Percentiles rank a stretch among this genome's conserved stretches.
These are phyloP conservation scores for Aquilaria malaccensis DNA, from an alignment of 345 rosid genomes.

Conservation along the genomic window DNA sequence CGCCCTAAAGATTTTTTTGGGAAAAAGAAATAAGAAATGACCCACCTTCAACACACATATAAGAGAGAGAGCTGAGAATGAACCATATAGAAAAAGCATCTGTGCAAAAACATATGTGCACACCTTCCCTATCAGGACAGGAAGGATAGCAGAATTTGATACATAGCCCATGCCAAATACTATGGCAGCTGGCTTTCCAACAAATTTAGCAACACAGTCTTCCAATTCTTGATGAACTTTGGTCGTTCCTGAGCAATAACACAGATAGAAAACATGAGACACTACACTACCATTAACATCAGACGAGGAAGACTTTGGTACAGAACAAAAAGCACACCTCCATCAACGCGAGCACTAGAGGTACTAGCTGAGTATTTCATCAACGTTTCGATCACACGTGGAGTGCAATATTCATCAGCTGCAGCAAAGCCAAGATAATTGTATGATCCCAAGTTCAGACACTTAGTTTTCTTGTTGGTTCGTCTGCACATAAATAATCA, in stretches of 20 bases:
- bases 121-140: slow-evolving; percentile 85
- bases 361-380: slow-evolving; percentile 78
- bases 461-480: slow-evolving; percentile 54
- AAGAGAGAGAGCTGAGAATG: slow-evolving; percentile 1
- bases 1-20: slow-evolving; percentile 45
- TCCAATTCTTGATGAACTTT: slow-evolving; percentile 72
- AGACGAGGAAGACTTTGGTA: not conserved
- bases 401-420: slow-evolving; percentile 92
- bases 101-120: slow-evolving; percentile 6
- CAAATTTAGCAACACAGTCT: slow-evolving; percentile 73
- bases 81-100: not conserved
- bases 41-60: not conserved
- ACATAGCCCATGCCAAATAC: slow-evolving; percentile 91
- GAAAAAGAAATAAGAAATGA: slow-evolving; percentile 9
- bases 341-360: slow-evolving; percentile 84
- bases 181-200: slow-evolving; percentile 86
- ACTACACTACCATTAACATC: not conserved
- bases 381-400: slow-evolving; percentile 73
- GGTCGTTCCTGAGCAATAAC: slow-evolving; percentile 60
- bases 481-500: slow-evolving; percentile 42
- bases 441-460: slow-evolving; percentile 94
- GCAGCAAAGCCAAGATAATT: slow-evolving; percentile 98
- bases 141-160: slow-evolving; percentile 83
- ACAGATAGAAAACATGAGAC: not conserved
- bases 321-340: slow-evolving; percentile 38